Evolutionary conservation across 192 early-diverging fungal species (phyloP), one percentile per base, ranked within the genome.

Genomic region (Phycomyces nitens): DNA sequence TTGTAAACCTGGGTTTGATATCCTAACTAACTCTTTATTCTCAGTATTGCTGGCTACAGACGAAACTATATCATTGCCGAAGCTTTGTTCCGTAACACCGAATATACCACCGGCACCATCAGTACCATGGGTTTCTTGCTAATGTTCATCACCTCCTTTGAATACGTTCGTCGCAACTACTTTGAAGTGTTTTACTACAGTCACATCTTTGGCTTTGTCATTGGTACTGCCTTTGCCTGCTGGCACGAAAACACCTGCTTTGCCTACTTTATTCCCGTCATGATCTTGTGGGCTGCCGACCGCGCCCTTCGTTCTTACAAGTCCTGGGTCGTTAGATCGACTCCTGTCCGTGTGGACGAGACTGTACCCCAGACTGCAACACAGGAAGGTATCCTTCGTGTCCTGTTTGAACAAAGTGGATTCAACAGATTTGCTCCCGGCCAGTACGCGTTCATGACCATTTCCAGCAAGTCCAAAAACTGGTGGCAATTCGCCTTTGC

Each of bases 111-210:
- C 4, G 73, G 73, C 41, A 64, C 73, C 2, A 40, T 62, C 12
- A 40, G 58, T 15, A 59, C 62, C 18, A 23, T 70, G 4, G 63
- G 68, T 40, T 67, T 67, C 50, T 20, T 75, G 14, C 11, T 70
- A 14, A 40, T 75, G 24, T 69, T 60, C 55, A 40, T 56, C 41
- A 67, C 65, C 6, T 56, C 64, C 5, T 64, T 70, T 49, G 62
- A 57, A 26, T 70, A 65, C 26, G 53, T 79, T 29, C 68, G 77
- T 38, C 70, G 77, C 24, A 53, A 61, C n/a, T 55, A 56, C 34
- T 79, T 76, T 71, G 77, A 79, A 55, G 20, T 71, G 0, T 79
- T 79, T 61, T 79, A 73, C 12, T 72, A 69, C 55, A 62, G 60
- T 29, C 77, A 79, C 40, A 63, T 79, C 34, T 53, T 64, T 47